Base-by-base conservation (phyloP, 768 basidiomycete genomes). In the Auricularia auricula-judae region DNA sequence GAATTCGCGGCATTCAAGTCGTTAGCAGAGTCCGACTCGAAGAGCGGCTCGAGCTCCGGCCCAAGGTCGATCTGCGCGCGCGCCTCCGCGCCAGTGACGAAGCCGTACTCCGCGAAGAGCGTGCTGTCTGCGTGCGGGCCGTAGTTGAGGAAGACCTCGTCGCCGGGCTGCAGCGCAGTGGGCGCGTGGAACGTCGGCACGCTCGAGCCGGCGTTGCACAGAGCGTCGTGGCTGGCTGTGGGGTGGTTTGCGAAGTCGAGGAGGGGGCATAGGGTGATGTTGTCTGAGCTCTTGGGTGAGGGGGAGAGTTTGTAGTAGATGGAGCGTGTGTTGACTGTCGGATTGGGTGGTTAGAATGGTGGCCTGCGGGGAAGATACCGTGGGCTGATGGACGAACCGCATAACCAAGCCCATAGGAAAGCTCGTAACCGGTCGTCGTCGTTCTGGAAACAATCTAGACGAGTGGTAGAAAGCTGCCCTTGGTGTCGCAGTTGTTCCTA, bases 321-420 rank as follows among this genome's bases (percentile, higher is more conserved):
- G 72, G 89, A 93, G 60, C 96, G 85, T 4, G 95, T 98, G 73
- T 98, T 98, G 65, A 97, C 93, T 93, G 69, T 16, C 61, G 23
- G 67, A 54, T 68, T 47, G 59, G 62, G 63, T 65, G 18, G 36
- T 16, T 18, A 21, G 29, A 29, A 29, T 29, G 29, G 29, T 29
- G 29, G 2, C 2, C 21, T 23, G 62, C 56, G 35, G 21, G 11
- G 29, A 29, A 29, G 29, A 29, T 18, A 42, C 39, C 39, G 39
- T 7, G 39, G 7, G 47, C 39, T 60, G 63, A 61, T 43, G 23
- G 47, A 72, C 79, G 65, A 68, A 90, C 94, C 92, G 71, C 87
- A 95, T 10, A 98, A 80, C 94, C 95, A 98, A 1, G 84, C 93
- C 93, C 95, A 97, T 3, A 91, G 72, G 68, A 84, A 91, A 68